phyloP scores from a whole-genome alignment of 306 rosid genomes.

The Albizia julibrissin region DNA sequence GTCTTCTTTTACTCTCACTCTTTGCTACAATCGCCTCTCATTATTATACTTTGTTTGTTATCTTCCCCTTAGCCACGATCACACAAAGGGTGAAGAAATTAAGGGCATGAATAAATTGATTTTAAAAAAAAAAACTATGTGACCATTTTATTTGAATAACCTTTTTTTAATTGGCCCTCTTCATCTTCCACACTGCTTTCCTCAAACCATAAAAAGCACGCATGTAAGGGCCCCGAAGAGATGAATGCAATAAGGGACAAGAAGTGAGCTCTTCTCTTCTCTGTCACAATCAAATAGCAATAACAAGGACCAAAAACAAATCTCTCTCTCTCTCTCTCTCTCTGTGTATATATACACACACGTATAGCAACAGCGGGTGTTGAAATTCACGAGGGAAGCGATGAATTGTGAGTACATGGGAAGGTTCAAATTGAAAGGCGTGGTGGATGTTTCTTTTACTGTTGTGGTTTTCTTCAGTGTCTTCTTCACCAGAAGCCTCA shows the following conservation, averaged over 20 bases:
- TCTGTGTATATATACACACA: background rate
- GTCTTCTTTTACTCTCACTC: background rate
- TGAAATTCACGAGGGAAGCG: background rate
- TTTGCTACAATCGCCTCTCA: background rate
- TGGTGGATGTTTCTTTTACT: background rate
- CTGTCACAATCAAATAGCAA: background rate
- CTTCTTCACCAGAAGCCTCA: slow-evolving; percentile 9
- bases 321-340: background rate
- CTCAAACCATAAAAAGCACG: background rate
- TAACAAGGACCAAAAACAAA: background rate
- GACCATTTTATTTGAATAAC: background rate
- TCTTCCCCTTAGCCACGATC: background rate
- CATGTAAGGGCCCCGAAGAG: too few relatives aligned
- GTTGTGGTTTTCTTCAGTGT: slow-evolving; percentile 13
- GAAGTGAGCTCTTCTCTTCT: background rate
- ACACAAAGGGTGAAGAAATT: background rate
- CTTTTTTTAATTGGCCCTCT: background rate
- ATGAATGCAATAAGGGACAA: too few relatives aligned
- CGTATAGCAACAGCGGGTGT: background rate
- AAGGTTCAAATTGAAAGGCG: slow-evolving; percentile 17
- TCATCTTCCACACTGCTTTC: background rate
- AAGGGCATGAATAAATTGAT: background rate
- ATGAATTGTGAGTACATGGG: slow-evolving; percentile 2
- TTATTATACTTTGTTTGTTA: background rate
- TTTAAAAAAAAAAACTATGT: background rate